A percentile compares a stretch with the other conserved stretches of the same genome.
Evolutionary conservation across 2,329 filamentous ascomycete genomes (phyloP).

Genomic region (Colletotrichum destructivum): DNA sequence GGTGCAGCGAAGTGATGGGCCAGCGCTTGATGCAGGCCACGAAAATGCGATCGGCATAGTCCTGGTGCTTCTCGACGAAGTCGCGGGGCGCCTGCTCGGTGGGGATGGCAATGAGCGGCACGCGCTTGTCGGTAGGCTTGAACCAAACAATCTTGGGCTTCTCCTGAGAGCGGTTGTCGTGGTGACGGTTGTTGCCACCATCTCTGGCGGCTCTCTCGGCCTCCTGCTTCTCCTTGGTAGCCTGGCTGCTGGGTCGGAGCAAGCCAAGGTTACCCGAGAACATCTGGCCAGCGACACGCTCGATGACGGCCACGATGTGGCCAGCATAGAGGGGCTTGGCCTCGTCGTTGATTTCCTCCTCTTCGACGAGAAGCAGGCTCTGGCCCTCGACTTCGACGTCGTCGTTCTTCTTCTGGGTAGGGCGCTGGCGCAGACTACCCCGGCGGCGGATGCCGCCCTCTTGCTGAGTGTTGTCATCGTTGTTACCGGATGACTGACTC

Average conservation of each 20-base stretch:
- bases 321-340: conserved; percentile 98
- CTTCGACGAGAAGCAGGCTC: conserved; percentile 94
- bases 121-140: conserved; percentile 99
- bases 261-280: conserved; percentile 97
- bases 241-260: conserved; percentile 95
- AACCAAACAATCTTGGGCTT: conserved; percentile 99
- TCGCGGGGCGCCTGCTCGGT: conserved; percentile 98
- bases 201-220: conserved; percentile 94
- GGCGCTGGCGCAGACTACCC: conserved; percentile 94
- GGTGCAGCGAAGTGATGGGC: conserved; percentile 99
- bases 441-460: conserved; percentile 93
- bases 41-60: conserved; percentile 97
- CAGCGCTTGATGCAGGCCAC: conserved; percentile 99
- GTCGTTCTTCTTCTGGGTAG: conserved; percentile 99
- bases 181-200: conserved; percentile 77
- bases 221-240: conserved; percentile 99
- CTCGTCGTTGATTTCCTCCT: conserved; percentile 98
- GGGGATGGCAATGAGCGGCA: conserved; percentile 96
- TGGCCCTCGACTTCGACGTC: conserved; percentile 99
- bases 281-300: conserved; percentile 98
- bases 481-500: conserved; percentile 73
- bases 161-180: conserved; percentile 89
- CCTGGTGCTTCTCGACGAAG: conserved; percentile 98
- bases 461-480: conserved; percentile 74
- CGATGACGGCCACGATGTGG: conserved; percentile 96